Percentiles rank a stretch among this genome's conserved stretches.
Conservation (phyloP, 768 basidiomycete genomes). For the Sporobolomyces roseus region DNA sequence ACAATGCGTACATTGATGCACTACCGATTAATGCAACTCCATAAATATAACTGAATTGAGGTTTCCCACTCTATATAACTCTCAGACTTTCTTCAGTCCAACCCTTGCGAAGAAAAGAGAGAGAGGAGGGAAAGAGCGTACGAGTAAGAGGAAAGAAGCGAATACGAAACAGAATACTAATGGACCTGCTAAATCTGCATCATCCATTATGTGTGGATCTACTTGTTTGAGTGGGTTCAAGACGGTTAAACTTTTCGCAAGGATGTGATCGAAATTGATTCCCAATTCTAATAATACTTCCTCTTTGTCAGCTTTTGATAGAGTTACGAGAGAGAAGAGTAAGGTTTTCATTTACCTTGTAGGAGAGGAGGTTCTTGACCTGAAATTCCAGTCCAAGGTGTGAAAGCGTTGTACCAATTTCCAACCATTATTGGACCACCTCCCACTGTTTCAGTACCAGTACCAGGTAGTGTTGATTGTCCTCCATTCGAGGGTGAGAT, state of each 20-base stretch:
- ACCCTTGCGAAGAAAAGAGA: neutral
- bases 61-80: slow-evolving; percentile 78
- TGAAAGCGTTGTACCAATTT: slow-evolving; percentile 43
- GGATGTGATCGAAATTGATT: slow-evolving; percentile 95
- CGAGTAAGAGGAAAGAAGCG: slow-evolving; percentile 83
- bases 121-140: slow-evolving; percentile 53
- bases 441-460: no score
- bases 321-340: neutral
- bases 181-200: slow-evolving; percentile 94
- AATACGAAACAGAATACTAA: slow-evolving; percentile 93
- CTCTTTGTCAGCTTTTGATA: neutral
- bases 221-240: slow-evolving; percentile 75
- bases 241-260: slow-evolving; percentile 87
- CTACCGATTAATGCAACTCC: slow-evolving; percentile 95
- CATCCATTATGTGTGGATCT: slow-evolving; percentile 77
- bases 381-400: slow-evolving; percentile 56
- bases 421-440: slow-evolving; percentile 32
- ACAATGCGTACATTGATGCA: slow-evolving; percentile 81
- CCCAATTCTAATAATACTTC: slow-evolving; percentile 67
- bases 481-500: neutral
- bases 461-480: neutral
- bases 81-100: neutral
- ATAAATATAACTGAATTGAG: slow-evolving; percentile 98
- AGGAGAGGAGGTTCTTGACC: slow-evolving; percentile 85
- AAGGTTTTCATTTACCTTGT: slow-evolving; percentile 71